phyloP scores from a whole-genome alignment of 2,329 filamentous ascomycete genomes.

The Fusarium sp. region DNA sequence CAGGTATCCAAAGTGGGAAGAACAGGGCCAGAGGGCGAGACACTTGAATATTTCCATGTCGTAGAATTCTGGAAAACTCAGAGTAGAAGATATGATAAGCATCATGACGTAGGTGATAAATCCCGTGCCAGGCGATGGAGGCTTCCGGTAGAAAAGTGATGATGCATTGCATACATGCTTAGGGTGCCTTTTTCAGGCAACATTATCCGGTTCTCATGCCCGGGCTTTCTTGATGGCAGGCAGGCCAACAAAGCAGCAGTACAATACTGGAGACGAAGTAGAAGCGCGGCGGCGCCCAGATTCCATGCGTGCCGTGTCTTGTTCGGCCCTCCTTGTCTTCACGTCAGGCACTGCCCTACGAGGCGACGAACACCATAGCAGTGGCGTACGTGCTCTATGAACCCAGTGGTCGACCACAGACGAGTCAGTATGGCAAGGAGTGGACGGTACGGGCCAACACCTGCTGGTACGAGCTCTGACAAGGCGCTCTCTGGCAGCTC shows the following conservation, averaged over 20 bases:
- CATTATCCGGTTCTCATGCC: too few relatives aligned
- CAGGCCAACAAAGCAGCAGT: neutral
- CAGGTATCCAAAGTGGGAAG: too few relatives aligned
- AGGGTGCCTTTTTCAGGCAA: too few relatives aligned
- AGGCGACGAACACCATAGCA: slow-evolving; percentile 45
- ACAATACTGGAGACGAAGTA: neutral
- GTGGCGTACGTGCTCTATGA: slow-evolving; percentile 40
- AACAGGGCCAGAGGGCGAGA: too few relatives aligned
- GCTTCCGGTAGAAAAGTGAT: too few relatives aligned
- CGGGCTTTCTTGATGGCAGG: neutral
- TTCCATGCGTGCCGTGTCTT: neutral
- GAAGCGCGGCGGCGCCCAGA: slow-evolving; percentile 8
- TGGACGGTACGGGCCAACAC: slow-evolving; percentile 40
- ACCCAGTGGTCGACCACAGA: slow-evolving; percentile 40
- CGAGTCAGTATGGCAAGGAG: slow-evolving; percentile 38
- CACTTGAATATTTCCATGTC: too few relatives aligned
- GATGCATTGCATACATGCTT: too few relatives aligned
- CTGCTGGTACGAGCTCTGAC: slow-evolving; percentile 37
- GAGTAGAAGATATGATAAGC: too few relatives aligned
- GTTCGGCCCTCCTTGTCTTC: neutral
- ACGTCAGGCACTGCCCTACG: slow-evolving; percentile 23
- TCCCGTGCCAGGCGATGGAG: too few relatives aligned
- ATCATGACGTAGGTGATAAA: too few relatives aligned
- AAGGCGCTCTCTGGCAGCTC: slow-evolving; percentile 33
- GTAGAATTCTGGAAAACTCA: too few relatives aligned